Evolutionary conservation across 352 stramenopile species (phyloP), one percentile per base, ranked within the genome.

Genomic region (Saprolegnia diclina): DNA sequence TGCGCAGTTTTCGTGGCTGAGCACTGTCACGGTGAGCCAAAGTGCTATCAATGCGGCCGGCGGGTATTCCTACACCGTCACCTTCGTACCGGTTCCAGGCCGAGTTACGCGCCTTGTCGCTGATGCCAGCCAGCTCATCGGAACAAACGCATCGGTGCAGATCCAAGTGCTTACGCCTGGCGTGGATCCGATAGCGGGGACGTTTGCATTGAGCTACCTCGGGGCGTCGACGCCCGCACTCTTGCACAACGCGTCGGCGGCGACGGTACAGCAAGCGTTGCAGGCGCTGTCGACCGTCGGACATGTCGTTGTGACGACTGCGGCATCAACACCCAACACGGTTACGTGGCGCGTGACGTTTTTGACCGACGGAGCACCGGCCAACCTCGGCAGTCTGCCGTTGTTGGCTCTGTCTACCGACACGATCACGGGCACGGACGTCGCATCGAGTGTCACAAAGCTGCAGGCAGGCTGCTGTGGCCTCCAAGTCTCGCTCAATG

Each of bases 401-500:
- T 38, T 77, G 0, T 52, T 81, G 0, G 71, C 71, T 44, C 64
- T 80, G 14, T 54, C 72, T 14, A 16, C 67, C 22, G 44, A 21
- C 50, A 71, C 72, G 29, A 56, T 76, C 21, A 70, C 71, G 5
- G 76, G 72, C 5, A 76, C 72, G 18, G 35, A 44, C 10, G 67
- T 67, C 0, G 65, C 67, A 21, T 35, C 62, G 38, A 53, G 38
- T 5, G 26, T 72, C 11, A 21, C 65, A 7, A 56, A 71, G 45
- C 56, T 67, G 10, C 26, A 67, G 14, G 48, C 37, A 18, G 50
- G 52, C 21, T 42, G 53, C n/a, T 65, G 55, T 22, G 37, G 29
- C n/a, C 44, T 80, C n/a, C 4, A 21, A 61, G 57, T 79, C 22
- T 64, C 73, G 5, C 18, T 77, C 16, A 82, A 76, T 66, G 73